These are phyloP conservation scores for Fraxinus pennsylvanica DNA, from an alignment of 257 asterid species.

Conservation along the genomic window DNA sequence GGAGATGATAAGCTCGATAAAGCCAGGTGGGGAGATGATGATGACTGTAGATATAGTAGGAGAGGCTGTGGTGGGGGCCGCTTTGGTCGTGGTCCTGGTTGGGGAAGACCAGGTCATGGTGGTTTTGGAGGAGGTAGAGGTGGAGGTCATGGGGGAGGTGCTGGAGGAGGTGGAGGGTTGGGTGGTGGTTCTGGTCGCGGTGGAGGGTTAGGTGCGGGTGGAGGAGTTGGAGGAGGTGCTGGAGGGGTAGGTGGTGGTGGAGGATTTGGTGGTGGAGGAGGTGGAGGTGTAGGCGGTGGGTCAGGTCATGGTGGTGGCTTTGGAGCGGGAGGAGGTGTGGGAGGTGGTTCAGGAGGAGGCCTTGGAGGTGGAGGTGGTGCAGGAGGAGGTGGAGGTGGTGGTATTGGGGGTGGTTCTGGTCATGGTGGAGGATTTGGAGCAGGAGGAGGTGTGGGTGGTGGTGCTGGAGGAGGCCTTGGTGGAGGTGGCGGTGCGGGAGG, in stretches of 20 bases:
- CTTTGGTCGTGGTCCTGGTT: slow-evolving; percentile 4
- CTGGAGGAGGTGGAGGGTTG: slow-evolving; percentile 19
- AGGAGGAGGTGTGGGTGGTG: slow-evolving; percentile 19
- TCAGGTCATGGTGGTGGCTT: slow-evolving; percentile 11
- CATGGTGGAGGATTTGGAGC: slow-evolving; percentile 23
- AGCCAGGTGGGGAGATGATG: slow-evolving; percentile 31
- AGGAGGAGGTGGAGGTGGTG: slow-evolving; percentile 17
- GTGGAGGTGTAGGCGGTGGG: slow-evolving; percentile 13
- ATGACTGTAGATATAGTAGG: slow-evolving; percentile 32
- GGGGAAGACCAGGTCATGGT: background rate
- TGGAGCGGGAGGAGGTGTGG: slow-evolving; percentile 19
- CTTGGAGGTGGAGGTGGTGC: slow-evolving; percentile 25
- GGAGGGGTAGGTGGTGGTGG: slow-evolving; percentile 20
- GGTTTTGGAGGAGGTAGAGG: slow-evolving; percentile 18
- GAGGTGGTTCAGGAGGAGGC: slow-evolving; percentile 18
- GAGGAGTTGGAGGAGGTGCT: slow-evolving; percentile 3
- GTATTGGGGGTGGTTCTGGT: slow-evolving; percentile 12
- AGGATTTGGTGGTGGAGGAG: slow-evolving; percentile 24
- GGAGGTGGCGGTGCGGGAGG: background rate
- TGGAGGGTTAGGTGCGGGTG: slow-evolving; percentile 8
- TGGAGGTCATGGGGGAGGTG: slow-evolving; percentile 24
- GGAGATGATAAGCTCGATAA: slow-evolving; percentile 31
- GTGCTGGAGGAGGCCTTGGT: background rate
- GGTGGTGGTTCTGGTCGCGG: background rate
- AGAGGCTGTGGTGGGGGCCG: slow-evolving; percentile 30